Evolutionary conservation across 2,329 filamentous ascomycete species (phyloP), one percentile per base, ranked within the genome.

Genomic region (Neoascochyta sp.): DNA sequence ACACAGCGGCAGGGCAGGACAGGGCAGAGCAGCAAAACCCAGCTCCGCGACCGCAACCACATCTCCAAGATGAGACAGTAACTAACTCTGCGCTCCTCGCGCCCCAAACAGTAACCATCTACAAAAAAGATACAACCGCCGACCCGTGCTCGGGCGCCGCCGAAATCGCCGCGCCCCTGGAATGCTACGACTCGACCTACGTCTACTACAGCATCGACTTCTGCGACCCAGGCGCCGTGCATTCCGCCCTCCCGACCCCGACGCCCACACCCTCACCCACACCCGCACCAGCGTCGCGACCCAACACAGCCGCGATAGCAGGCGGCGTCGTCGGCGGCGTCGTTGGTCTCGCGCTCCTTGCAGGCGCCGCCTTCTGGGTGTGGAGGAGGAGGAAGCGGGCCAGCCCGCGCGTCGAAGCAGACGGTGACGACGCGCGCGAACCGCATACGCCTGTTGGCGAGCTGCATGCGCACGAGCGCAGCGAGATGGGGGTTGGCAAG

Each of bases 171-270:
- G 15, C 22, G 9, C 9, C 36, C 8, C 32, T 22, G 4, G 27
- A 34, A 12, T 40, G 37, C 24, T 36, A 34, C 29, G 36, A 40
- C 7, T 29, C 33, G n/a, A 30, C 37, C 2, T 36, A 20, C 13
- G 20, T 24, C n/a, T 40, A 36, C 27, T 40, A 40, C 27, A 33
- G 29, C 24, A 36, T 40, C 21, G 37, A 40, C 12, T 30, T 30
- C 22, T 40, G 37, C 24, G 33, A 40, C 9, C 2, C 24, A 3
- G 13, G 19, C 19, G 18, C 31, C 3, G n/a, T n/a, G n/a, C n/a
- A n/a, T n/a, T n/a, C n/a, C n/a, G n/a, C n/a, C n/a, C n/a, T n/a
- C n/a, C n/a, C n/a, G n/a, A n/a, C n/a, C n/a, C n/a, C n/a, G n/a
- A 20, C 22, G 2, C n/a, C 29, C 5, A 12, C 36, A 10, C 11